phyloP scores from a whole-genome alignment of 2,329 filamentous ascomycete species.

The Ophiostoma sp. region DNA sequence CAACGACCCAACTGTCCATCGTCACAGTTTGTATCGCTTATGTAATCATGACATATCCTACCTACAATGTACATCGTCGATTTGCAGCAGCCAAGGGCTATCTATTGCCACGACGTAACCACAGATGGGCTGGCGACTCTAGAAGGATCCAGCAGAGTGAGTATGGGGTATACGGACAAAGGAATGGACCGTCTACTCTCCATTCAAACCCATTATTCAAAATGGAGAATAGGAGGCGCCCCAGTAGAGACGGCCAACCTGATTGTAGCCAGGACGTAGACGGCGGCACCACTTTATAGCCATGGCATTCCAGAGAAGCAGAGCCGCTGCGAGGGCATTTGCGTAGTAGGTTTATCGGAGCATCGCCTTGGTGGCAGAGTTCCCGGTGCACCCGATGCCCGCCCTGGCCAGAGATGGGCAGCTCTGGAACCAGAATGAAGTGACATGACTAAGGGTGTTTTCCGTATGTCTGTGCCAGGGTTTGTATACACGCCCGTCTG shows the following conservation, averaged over 20 bases:
- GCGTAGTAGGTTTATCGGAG: no score
- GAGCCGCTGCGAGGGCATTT: neutral
- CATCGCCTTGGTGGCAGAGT: no score
- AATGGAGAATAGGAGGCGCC: neutral
- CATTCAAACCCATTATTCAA: neutral
- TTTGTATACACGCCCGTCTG: neutral
- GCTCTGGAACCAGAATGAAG: neutral
- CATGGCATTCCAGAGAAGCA: neutral
- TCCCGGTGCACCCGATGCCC: neutral
- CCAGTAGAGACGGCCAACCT: neutral
- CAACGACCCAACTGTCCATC: neutral
- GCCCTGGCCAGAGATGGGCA: neutral
- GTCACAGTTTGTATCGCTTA: neutral
- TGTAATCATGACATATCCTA: neutral
- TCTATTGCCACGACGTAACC: neutral
- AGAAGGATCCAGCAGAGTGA: neutral
- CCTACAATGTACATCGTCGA: neutral
- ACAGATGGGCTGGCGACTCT: neutral
- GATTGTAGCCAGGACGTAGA: no score
- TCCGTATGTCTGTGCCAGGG: neutral
- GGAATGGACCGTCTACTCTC: neutral
- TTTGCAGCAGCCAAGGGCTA: neutral
- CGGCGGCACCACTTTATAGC: no score
- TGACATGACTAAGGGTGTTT: neutral
- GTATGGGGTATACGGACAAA: neutral